phyloP scores from a whole-genome alignment of 805 yeast genomes.

The Vanderwaltozyma tropicalis region DNA sequence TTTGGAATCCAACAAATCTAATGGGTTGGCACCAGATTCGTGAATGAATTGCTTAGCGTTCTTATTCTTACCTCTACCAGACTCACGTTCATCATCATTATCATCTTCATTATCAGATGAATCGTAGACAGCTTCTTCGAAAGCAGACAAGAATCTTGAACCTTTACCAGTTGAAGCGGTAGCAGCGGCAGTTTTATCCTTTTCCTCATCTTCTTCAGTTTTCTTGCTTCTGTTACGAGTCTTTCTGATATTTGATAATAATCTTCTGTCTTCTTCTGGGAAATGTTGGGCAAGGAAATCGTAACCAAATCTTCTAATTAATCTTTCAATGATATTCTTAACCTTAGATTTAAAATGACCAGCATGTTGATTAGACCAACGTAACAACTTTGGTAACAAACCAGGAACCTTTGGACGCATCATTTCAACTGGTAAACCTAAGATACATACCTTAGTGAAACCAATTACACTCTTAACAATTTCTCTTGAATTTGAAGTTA shows the following conservation, averaged over 20 bases:
- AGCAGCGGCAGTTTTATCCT: slow-evolving; percentile 11
- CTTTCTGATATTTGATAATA: slow-evolving; percentile 78
- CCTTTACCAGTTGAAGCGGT: slow-evolving; percentile 23
- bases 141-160: slow-evolving; percentile 68
- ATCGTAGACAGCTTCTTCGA: slow-evolving; percentile 84
- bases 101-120: slow-evolving; percentile 52
- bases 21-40: slow-evolving; percentile 67
- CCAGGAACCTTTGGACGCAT: slow-evolving; percentile 57
- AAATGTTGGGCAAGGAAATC: slow-evolving; percentile 72
- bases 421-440: slow-evolving; percentile 70
- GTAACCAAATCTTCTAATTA: slow-evolving; percentile 82
- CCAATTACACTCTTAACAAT: slow-evolving; percentile 93
- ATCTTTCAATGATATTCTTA: slow-evolving; percentile 84
- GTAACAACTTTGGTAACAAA: slow-evolving; percentile 61
- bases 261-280: slow-evolving; percentile 83
- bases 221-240: slow-evolving; percentile 75
- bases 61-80: slow-evolving; percentile 15
- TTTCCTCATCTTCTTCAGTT: slow-evolving; percentile 36
- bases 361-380: slow-evolving; percentile 93
- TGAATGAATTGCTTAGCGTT: slow-evolving; percentile 54
- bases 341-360: slow-evolving; percentile 91
- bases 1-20: slow-evolving; percentile 78
- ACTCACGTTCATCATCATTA: slow-evolving; percentile 34
- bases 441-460: slow-evolving; percentile 79
- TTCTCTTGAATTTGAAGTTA: slow-evolving; percentile 85